A percentile compares a stretch with the other conserved stretches of the same genome.
Conservation (phyloP, 345 rosid species). For the Orychophragmus violaceus region DNA sequence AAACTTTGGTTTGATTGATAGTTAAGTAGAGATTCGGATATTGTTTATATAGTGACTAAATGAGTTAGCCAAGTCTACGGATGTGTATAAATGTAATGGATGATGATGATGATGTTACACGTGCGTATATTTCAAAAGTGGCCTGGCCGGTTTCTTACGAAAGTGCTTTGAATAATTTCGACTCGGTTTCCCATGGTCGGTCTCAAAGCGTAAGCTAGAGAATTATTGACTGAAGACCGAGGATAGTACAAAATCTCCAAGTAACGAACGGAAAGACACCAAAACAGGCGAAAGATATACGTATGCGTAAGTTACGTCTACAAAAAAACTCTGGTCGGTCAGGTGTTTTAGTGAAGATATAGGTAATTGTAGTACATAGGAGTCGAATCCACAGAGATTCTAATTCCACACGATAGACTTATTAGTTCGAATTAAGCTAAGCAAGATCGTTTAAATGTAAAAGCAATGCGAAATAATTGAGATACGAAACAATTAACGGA, state of each 20-base stretch:
- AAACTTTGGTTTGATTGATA: neutral
- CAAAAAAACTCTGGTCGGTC: neutral
- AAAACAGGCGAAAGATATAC: neutral
- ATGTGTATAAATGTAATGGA: neutral
- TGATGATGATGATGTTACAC: neutral
- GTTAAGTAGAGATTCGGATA: neutral
- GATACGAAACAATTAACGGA: too few species aligned
- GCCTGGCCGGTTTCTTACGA: conserved; percentile 1
- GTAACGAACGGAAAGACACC: neutral
- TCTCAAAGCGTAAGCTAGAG: neutral
- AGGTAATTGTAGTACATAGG: too few species aligned
- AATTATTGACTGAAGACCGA: neutral
- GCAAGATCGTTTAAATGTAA: too few species aligned
- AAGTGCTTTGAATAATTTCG: neutral
- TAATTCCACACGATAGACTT: too few species aligned
- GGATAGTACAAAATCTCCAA: neutral
- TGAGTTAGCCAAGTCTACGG: neutral
- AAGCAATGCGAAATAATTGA: too few species aligned
- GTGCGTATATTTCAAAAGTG: neutral
- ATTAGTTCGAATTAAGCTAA: too few species aligned
- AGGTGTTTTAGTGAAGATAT: neutral
- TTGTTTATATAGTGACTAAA: neutral
- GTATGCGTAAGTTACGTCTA: neutral
- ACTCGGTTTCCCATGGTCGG: neutral
- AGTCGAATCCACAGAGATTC: too few species aligned